Conservation (phyloP, 345 rosid genomes). For the Citrus sp. region DNA sequence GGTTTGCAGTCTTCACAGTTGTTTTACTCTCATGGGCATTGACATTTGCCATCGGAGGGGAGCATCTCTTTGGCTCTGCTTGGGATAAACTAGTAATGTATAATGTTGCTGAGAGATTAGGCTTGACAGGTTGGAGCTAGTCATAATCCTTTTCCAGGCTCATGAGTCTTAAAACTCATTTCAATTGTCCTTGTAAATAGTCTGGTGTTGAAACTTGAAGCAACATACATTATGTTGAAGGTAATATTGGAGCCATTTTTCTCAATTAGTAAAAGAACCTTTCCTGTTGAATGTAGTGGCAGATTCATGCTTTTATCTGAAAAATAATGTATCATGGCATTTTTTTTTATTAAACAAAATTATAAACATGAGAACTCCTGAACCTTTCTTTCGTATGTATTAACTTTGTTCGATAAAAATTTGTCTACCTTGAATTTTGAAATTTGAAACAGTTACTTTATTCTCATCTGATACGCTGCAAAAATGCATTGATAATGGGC, state of each 20-base stretch:
- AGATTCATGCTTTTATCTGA: neutral
- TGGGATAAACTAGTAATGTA: slow-evolving; percentile 94
- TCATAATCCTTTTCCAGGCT: neutral
- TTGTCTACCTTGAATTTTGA: too few species aligned
- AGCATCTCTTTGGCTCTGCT: slow-evolving; percentile 63
- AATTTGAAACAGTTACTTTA: too few species aligned
- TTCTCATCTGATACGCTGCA: too few species aligned
- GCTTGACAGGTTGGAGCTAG: slow-evolving; percentile 73
- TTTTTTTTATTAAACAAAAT: too few species aligned
- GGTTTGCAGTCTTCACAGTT: slow-evolving; percentile 52
- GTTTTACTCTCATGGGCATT: slow-evolving; percentile 81
- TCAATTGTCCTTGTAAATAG: neutral
- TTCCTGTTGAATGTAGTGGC: neutral
- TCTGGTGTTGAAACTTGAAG: neutral
- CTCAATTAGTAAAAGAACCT: neutral
- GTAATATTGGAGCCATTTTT: neutral
- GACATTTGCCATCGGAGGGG: slow-evolving; percentile 87
- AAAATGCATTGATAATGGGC: too few species aligned
- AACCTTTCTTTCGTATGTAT: too few species aligned
- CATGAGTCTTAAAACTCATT: neutral
- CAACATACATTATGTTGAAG: neutral
- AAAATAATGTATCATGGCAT: neutral
- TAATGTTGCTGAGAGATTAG: slow-evolving; percentile 80
- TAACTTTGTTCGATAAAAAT: too few species aligned
- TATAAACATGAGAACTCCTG: too few species aligned